phyloP scores from a whole-genome alignment of 2,329 filamentous ascomycete species.

The Aspergillus unguis region DNA sequence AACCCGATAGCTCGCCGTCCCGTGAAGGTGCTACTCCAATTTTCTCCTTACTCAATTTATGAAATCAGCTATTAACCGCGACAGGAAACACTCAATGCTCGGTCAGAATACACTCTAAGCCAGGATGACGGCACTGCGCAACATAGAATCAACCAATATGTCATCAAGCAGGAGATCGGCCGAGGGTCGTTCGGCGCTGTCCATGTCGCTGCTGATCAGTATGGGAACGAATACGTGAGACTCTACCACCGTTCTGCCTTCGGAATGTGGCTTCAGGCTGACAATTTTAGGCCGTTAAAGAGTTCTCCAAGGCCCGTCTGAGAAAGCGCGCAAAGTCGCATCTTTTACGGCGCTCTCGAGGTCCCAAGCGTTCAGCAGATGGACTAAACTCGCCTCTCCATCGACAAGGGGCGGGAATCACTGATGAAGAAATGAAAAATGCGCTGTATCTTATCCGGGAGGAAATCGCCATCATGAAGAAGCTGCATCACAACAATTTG shows the following conservation, averaged over 20 bases:
- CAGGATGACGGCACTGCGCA: slow-evolving; percentile 76
- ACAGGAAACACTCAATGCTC: slow-evolving; percentile 87
- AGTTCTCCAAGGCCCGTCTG: slow-evolving; percentile 90
- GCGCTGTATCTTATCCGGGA: slow-evolving; percentile 85
- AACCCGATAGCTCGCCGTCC: slow-evolving; percentile 58
- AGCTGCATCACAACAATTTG: slow-evolving; percentile 90
- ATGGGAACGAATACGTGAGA: slow-evolving; percentile 86
- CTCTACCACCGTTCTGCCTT: not conserved
- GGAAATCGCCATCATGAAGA: slow-evolving; percentile 99
- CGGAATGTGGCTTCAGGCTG: slow-evolving; percentile 8
- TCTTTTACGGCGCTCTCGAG: slow-evolving; percentile 66
- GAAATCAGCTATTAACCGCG: not conserved
- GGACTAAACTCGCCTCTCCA: slow-evolving; percentile 64
- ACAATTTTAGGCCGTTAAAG: slow-evolving; percentile 75
- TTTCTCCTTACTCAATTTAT: not conserved
- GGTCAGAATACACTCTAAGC: slow-evolving; percentile 80
- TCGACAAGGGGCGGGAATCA: slow-evolving; percentile 53
- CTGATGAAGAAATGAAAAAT: slow-evolving; percentile 58
- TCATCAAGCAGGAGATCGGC: slow-evolving; percentile 93
- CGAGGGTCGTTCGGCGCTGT: slow-evolving; percentile 93
- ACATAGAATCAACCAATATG: slow-evolving; percentile 91
- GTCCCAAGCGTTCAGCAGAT: slow-evolving; percentile 51
- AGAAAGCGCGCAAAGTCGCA: slow-evolving; percentile 88
- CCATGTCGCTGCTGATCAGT: slow-evolving; percentile 84
- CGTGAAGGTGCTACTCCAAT: slow-evolving; percentile 53